Percentiles rank a stretch among this genome's conserved stretches.
phyloP scores from a whole-genome alignment of 192 early-diverging fungal species.

The Chytriomyces confervae region DNA sequence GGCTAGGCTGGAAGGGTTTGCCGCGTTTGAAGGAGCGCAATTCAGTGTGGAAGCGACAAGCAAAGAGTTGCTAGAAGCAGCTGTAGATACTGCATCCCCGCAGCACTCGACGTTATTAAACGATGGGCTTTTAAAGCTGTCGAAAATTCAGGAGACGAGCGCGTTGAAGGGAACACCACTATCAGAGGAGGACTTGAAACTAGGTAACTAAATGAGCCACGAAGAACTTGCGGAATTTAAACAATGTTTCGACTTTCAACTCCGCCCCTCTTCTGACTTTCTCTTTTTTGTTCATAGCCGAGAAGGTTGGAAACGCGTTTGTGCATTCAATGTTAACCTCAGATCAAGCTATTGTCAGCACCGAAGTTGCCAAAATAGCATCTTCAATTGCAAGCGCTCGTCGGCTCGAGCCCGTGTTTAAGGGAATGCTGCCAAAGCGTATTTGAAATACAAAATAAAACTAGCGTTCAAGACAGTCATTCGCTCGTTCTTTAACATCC shows the following conservation, averaged over 20 bases:
- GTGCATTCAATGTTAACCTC: conserved; percentile 11
- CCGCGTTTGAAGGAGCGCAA: not conserved
- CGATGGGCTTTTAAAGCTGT: not conserved
- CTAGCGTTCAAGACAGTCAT: too few relatives aligned
- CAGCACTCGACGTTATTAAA: not conserved
- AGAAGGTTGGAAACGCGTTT: conserved; percentile 9
- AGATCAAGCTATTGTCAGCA: not conserved
- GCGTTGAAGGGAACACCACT: not conserved
- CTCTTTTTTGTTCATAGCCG: not conserved
- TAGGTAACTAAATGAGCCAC: not conserved
- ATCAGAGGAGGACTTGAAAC: not conserved
- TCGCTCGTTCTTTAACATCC: too few relatives aligned
- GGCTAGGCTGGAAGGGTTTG: not conserved
- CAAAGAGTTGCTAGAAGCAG: not conserved
- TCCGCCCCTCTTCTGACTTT: not conserved
- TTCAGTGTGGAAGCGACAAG: not conserved
- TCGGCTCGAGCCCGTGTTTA: conserved; percentile 22
- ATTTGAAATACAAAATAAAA: too few relatives aligned
- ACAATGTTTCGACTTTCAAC: not conserved
- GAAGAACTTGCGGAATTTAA: not conserved
- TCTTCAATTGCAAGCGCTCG: not conserved
- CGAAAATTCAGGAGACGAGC: not conserved
- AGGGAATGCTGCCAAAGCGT: conserved; percentile 16
- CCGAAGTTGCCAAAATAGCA: not conserved
- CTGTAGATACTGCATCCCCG: not conserved